These are phyloP conservation scores for Melaleuca quinquenervia DNA, from an alignment of 345 rosid species.

Conservation along the genomic window DNA sequence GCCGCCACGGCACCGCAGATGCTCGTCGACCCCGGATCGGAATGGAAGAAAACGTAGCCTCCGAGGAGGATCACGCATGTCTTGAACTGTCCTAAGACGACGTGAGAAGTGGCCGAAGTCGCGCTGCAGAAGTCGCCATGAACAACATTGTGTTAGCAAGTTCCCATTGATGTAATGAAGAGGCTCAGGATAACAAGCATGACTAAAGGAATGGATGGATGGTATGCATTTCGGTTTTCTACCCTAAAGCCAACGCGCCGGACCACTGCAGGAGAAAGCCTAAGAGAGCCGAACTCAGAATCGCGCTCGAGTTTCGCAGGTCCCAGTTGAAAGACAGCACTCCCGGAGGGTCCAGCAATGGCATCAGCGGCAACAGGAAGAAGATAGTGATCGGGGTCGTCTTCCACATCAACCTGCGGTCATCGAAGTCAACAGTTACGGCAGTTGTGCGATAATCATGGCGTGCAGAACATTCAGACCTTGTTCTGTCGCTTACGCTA, in stretches of 20 bases:
- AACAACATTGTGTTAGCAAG: neutral
- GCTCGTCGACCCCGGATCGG: slow-evolving; percentile 77
- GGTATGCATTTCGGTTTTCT: slow-evolving; percentile 3
- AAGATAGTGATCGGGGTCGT: slow-evolving; percentile 80
- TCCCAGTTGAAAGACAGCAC: slow-evolving; percentile 69
- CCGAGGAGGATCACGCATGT: slow-evolving; percentile 82
- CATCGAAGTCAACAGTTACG: neutral
- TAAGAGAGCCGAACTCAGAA: slow-evolving; percentile 67
- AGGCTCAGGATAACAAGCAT: neutral
- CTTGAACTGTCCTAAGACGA: slow-evolving; percentile 89
- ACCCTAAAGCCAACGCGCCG: slow-evolving; percentile 96
- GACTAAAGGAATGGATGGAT: neutral
- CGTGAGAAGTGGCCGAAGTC: slow-evolving; percentile 91
- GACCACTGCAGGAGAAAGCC: slow-evolving; percentile 98
- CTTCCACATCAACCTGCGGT: slow-evolving; percentile 95
- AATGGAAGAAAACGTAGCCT: slow-evolving; percentile 57
- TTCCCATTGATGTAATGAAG: neutral
- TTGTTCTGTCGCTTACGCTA: slow-evolving; percentile 41
- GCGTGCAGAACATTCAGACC: neutral
- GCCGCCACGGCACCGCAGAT: slow-evolving; percentile 70
- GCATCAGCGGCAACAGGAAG: slow-evolving; percentile 77
- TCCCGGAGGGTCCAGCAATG: slow-evolving; percentile 97
- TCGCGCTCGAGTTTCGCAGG: slow-evolving; percentile 45
- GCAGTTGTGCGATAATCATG: neutral
- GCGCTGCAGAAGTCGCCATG: slow-evolving; percentile 38